Base-by-base conservation (phyloP, 129 eudicot genomes). In the Centrapalus pauciflorus region DNA sequence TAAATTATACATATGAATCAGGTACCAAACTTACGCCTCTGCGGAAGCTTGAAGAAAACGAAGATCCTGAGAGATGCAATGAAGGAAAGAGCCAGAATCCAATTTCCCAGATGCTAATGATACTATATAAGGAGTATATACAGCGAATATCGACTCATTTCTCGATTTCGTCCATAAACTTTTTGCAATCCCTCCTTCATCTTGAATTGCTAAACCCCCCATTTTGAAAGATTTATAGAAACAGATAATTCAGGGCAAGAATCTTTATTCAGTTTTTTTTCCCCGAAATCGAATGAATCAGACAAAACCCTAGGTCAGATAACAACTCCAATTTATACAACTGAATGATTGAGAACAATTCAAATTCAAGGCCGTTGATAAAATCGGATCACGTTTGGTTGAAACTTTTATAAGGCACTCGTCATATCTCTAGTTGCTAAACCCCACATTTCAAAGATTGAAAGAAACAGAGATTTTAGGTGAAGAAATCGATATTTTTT, bases 21-120 rank as follows among this genome's bases (percentile, higher is more conserved):
- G n/a, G 51, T 4, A 46, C 2, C 19, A 32, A 56, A 52, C 84
- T 66, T 79, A 83, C 88, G 88, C 84, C 52, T 79, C 79, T 21
- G 79, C 73, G 13, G 76, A 83, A 40, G 88, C 81, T 72, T 79
- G 67, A 50, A 83, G 88, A 76, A 79, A 83, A 23, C 64, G 77
- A 64, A 79, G 76, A 83, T 83, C 79, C 74, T 83, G 88, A 75
- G 80, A 83, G 28, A 83, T 63, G 32, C 76, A 83, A 57, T 76
- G 81, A 41, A 83, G 74, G 21, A 83, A 83, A 23, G 81, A 60
- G 8, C 72, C 67, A 46, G 79, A 57, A 73, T 83, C 88, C 74
- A 83, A 40, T 43, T 69, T 75, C 59, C 84, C 84, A 71, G 88
- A 83, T n/a, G 88, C 88, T 55, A 83, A 73, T 30, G 79, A 71